Conservation (phyloP, 768 basidiomycete genomes). For the Leccinum sublutescens region DNA sequence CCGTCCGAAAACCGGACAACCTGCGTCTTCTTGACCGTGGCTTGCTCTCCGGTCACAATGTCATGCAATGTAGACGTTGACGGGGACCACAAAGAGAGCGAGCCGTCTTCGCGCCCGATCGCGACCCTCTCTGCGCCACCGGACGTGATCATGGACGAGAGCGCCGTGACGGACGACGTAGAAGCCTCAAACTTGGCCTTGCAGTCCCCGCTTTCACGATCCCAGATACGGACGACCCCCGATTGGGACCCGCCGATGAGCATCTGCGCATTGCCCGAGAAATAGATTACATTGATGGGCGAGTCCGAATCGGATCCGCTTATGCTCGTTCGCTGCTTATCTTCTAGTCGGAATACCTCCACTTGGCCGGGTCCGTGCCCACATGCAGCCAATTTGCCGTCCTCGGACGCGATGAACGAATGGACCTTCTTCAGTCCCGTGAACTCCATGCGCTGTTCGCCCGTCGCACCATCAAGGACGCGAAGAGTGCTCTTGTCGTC, state of each 20-base stretch:
- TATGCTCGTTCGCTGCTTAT: neutral
- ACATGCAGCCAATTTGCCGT: constrained; percentile 12
- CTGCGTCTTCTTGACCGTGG: constrained; percentile 1
- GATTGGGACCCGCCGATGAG: constrained; percentile 21
- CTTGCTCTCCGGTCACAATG: constrained; percentile 5
- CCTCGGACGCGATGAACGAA: neutral
- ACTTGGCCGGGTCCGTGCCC: constrained; percentile 2
- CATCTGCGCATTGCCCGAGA: constrained; percentile 14
- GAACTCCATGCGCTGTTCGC: constrained; percentile 9
- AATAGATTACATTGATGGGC: constrained; percentile 5
- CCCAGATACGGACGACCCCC: constrained; percentile 21
- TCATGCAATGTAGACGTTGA: constrained; percentile 13
- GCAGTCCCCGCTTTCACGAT: constrained; percentile 13
- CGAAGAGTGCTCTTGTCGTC: constrained; percentile 10
- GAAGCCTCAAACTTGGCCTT: constrained; percentile 3
- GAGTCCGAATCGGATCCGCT: neutral
- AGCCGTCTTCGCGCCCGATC: constrained; percentile 23
- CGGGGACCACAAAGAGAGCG: constrained; percentile 16
- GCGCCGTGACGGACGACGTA: constrained; percentile 17
- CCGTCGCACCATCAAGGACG: constrained; percentile 11
- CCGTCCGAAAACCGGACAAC: constrained; percentile 12
- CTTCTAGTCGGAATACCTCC: constrained; percentile 2
- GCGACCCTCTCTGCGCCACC: constrained; percentile 1
- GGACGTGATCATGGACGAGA: constrained; percentile 6
- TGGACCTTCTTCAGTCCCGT: constrained; percentile 9